Base-by-base conservation (phyloP, 306 rosid species). In the Cicer pinnatifidum region DNA sequence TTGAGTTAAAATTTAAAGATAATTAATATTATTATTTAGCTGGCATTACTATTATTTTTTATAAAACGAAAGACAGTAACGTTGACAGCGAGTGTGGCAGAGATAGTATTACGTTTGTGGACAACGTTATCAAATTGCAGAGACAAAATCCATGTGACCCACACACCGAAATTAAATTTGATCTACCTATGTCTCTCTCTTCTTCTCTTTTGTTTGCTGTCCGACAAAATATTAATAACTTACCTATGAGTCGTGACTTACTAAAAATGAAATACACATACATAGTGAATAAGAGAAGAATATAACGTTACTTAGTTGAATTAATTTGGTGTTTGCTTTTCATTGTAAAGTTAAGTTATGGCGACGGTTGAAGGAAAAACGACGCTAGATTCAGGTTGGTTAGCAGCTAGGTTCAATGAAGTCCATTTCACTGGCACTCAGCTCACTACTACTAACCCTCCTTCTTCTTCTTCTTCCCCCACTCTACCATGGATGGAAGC, bases 401-500 rank as follows among this genome's bases (percentile, higher is more conserved):
- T 93, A 11, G 96, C 97, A 12, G 97, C 97, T 11, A 82, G 97
- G 84, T 88, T 85, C 43, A 82, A 85, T 1, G 91, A 88, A 15
- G 90, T 91, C 56, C 58, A 70, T 11, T 84, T 82, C 80, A 84
- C 17, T 54, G 98, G 97, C 15, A 81, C 70, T 72, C 94, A 88
- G 76, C 97, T 93, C 84, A 93, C 98, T 28, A 88, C 98, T 5
- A 83, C 97, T 40, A 76, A 89, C 61, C 94, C 92, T 75, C 35
- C 35, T 28, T 3, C 35, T 28, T 28, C 35, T 28, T 28, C 35
- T 17, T 68, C 92, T 45, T 79, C 63, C 33, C 61, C 89, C 72
- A 50, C 80, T 48, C 80, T 86, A 3, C 98, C 96, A 6, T 93
- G 98, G 98, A 86, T 91, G 80, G 81, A 85, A 71, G 98, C 98